Percentiles rank a stretch among this genome's conserved stretches.
phyloP scores from a whole-genome alignment of 805 yeast genomes.

The Candida michaelii region DNA sequence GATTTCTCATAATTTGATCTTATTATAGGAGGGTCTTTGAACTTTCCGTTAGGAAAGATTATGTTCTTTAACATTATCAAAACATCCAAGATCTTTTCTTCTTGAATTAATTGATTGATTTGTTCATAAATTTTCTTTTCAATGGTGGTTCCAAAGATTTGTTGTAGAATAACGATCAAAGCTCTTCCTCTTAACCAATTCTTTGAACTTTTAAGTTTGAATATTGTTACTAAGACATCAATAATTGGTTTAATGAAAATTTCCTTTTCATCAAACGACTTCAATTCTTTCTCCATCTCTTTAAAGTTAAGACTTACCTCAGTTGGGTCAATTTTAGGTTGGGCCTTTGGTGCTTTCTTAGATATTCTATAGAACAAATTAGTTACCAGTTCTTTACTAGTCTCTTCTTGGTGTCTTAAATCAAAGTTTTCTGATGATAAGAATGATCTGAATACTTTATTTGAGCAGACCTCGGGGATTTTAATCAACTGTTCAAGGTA shows the following conservation, averaged over 20 bases:
- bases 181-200: constrained; percentile 88
- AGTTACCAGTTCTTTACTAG: constrained; percentile 31
- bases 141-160: constrained; percentile 81
- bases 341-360: not conserved
- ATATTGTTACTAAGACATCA: constrained; percentile 68
- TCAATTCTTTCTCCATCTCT: constrained; percentile 57
- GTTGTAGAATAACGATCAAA: constrained; percentile 75
- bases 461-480: constrained; percentile 70
- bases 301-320: constrained; percentile 29
- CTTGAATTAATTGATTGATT: constrained; percentile 36
- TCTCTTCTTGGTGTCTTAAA: constrained; percentile 26
- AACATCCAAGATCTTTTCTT: constrained; percentile 45
- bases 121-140: constrained; percentile 62
- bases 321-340: constrained; percentile 5
- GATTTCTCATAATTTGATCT: constrained; percentile 53
- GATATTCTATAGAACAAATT: constrained; percentile 27
- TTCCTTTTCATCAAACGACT: constrained; percentile 45
- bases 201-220: constrained; percentile 61
- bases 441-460: constrained; percentile 70
- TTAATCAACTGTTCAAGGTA: constrained; percentile 59
- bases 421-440: constrained; percentile 68
- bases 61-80: constrained; percentile 22
- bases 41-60: constrained; percentile 48
- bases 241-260: constrained; percentile 77
- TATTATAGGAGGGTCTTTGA: constrained; percentile 44